Conservation (phyloP, 495 filamentous ascomycete genomes). For the Penicillium coprophilum region DNA sequence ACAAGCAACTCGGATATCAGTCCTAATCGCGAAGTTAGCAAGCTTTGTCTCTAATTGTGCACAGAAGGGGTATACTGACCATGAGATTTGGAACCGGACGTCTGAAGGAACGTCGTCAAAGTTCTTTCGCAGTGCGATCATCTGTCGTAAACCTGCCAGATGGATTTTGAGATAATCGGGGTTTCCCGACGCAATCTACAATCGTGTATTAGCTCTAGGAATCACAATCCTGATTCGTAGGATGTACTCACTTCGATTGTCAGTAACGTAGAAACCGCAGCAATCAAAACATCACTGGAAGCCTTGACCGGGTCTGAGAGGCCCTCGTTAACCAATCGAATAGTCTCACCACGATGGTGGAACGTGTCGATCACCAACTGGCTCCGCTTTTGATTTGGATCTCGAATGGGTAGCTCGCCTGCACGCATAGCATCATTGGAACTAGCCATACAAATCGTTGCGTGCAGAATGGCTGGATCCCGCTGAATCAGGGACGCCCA, state of each 20-base stretch:
- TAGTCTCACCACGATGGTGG: constrained; percentile 49
- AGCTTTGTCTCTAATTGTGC: neutral
- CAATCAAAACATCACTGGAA: constrained; percentile 47
- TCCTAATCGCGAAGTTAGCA: constrained; percentile 32
- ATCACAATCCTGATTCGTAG: neutral
- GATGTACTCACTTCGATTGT: constrained; percentile 44
- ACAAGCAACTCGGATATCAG: constrained; percentile 48
- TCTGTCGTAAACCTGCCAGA: constrained; percentile 47
- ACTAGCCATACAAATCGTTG: constrained; percentile 45
- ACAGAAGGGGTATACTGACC: constrained; percentile 29
- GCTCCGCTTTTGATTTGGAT: constrained; percentile 38
- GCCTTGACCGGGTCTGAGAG: constrained; percentile 45
- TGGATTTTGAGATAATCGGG: constrained; percentile 50
- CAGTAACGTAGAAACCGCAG: constrained; percentile 46
- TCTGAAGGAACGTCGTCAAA: constrained; percentile 44
- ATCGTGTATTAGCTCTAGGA: neutral
- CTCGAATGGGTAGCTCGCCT: constrained; percentile 41
- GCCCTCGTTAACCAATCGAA: constrained; percentile 45
- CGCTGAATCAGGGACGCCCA: constrained; percentile 42
- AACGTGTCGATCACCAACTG: constrained; percentile 44
- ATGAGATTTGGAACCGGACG: constrained; percentile 49
- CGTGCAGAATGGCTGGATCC: constrained; percentile 45
- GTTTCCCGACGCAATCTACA: constrained; percentile 46
- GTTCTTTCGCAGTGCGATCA: constrained; percentile 45
- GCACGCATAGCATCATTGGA: constrained; percentile 41